Base-by-base conservation (phyloP, 257 asterid species). In the Solanum pimpinellifolium region DNA sequence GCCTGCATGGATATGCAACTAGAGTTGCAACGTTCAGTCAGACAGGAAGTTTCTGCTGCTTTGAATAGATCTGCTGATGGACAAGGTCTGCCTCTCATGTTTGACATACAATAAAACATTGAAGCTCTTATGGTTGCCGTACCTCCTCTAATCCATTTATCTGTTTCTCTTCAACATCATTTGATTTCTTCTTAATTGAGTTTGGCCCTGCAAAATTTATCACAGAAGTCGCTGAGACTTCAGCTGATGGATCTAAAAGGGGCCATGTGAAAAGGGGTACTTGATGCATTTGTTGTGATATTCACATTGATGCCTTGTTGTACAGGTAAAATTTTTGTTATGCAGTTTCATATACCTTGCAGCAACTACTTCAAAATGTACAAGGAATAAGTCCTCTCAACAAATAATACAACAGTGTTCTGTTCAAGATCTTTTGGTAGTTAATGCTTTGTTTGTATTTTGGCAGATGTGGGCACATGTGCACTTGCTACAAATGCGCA, bases 1-100 rank as follows among this genome's bases (percentile, higher is more conserved):
- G 95, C 98, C 87, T 96, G 98, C 94, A 95, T 95, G 98, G 98
- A 95, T 93, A 95, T 95, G 99, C 99, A 97, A 86, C 91, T 97
- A 87, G 99, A 97, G 92, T 94, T 97, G 88, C 98, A 97, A 84
- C 95, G 99, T 74, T 94, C 98, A 5, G 98, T 97, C 77, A 91
- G 98, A 47, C 99, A 97, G 90, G 99, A 97, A 91, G 96, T 97
- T 86, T 97, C 99, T 20, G 97, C 99, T 84, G 98, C 98, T 91
- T 94, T 96, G 37, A 96, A 94, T 86, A 91, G 98, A 86, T 92
- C 98, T 83, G 88, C 91, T 75, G 93, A 95, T 66, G 98, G 91
- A 87, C 96, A 91, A 94, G 99, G 99, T 96, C 68, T 56, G 91
- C 83, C 29, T 76, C 66, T 62, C 85, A 87, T 83, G 60, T 66